Conservation (phyloP, 345 rosid genomes). For the Schrenkiella parvula region DNA sequence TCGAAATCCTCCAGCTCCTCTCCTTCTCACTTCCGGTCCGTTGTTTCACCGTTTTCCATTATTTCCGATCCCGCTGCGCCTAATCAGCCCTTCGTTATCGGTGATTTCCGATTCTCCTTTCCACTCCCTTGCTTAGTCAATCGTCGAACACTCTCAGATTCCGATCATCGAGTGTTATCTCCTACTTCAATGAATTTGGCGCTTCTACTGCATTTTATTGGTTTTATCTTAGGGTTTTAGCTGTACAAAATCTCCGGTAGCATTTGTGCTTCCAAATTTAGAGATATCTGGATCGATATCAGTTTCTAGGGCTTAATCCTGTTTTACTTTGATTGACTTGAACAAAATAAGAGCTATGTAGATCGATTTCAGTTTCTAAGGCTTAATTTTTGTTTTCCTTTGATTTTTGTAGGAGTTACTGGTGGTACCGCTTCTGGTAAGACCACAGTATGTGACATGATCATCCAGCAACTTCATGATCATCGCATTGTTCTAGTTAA, state of each 20-base stretch:
- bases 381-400: not conserved
- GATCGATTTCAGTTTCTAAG: not conserved
- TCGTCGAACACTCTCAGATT: not conserved
- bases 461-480: constrained; percentile 97
- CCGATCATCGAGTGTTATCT: not conserved
- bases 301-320: constrained; percentile 8
- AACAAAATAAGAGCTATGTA: not conserved
- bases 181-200: not conserved
- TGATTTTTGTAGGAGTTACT: constrained; percentile 62
- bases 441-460: constrained; percentile 99
- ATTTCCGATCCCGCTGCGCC: constrained; percentile 37
- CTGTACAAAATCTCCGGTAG: not conserved
- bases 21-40: constrained; percentile 32
- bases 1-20: constrained; percentile 44
- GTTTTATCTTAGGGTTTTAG: constrained; percentile 24
- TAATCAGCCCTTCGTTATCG: constrained; percentile 85
- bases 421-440: constrained; percentile 99
- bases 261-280: not conserved
- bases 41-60: constrained; percentile 7
- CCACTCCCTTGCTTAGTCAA: not conserved
- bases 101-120: constrained; percentile 34
- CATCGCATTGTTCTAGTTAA: constrained; percentile 93
- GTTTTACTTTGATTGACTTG: not conserved
- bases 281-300: not conserved
- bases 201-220: not conserved